Evolutionary conservation across 345 rosid species (phyloP).

Genomic region (Draba incana): DNA sequence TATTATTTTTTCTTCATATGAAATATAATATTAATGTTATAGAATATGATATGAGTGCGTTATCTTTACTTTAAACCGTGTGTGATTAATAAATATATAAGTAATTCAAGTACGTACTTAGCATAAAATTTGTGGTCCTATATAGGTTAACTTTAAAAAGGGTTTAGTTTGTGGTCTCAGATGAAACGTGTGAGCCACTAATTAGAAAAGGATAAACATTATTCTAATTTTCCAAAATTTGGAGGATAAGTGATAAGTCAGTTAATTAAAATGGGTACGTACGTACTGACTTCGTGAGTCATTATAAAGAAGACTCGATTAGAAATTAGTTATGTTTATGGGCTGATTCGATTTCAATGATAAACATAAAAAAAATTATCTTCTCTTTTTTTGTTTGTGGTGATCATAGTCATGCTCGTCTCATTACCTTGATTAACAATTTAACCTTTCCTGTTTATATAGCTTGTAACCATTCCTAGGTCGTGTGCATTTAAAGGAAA

Average conservation of each 20-base stretch:
- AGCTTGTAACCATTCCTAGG: slow-evolving; percentile 1
- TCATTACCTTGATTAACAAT: slow-evolving; percentile 20
- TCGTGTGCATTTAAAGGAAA: slow-evolving; percentile 11
- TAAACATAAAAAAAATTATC: neutral
- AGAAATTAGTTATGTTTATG: slow-evolving; percentile 10
- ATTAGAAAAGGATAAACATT: slow-evolving; percentile 20
- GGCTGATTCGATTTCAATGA: slow-evolving; percentile 40
- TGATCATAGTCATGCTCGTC: slow-evolving; percentile 28
- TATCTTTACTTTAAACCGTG: slow-evolving; percentile 25
- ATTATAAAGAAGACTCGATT: slow-evolving; percentile 29
- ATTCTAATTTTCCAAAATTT: neutral
- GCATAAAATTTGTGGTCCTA: slow-evolving; percentile 5
- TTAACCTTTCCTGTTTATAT: neutral
- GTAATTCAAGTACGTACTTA: slow-evolving; percentile 14
- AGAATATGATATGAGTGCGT: slow-evolving; percentile 35
- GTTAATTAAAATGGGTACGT: slow-evolving; percentile 25
- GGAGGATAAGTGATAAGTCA: slow-evolving; percentile 36
- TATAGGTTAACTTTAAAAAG: neutral
- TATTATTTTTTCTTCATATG: neutral
- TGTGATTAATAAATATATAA: slow-evolving; percentile 12
- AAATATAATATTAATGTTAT: slow-evolving; percentile 2
- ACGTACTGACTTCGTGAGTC: slow-evolving; percentile 38
- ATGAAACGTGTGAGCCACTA: slow-evolving; percentile 44
- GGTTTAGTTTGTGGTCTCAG: slow-evolving; percentile 34
- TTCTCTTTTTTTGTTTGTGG: neutral